Percentiles rank a stretch among this genome's conserved stretches.
These are phyloP conservation scores for Colletotrichum spinosum DNA, from an alignment of 2,329 filamentous ascomycete genomes.

Conservation along the genomic window DNA sequence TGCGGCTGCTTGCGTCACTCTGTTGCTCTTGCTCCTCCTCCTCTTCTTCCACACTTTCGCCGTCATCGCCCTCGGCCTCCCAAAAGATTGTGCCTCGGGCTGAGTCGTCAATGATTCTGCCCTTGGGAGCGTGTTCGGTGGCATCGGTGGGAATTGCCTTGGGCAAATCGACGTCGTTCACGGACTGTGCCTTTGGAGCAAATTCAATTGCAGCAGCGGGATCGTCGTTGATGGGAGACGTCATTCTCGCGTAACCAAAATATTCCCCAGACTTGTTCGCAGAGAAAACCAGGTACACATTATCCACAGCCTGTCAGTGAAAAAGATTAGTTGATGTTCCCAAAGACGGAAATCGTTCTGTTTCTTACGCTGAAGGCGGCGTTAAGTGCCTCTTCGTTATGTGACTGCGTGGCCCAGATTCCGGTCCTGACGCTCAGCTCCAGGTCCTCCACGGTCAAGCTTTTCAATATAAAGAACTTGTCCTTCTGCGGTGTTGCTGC, in stretches of 20 bases:
- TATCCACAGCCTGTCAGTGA: conserved; percentile 73
- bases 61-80: conserved; percentile 79
- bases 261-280: conserved; percentile 98
- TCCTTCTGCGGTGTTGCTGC: conserved; percentile 62
- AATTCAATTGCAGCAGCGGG: conserved; percentile 76
- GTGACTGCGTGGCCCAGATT: conserved; percentile 93
- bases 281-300: conserved; percentile 93
- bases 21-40: conserved; percentile 59
- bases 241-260: conserved; percentile 94
- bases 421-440: conserved; percentile 89
- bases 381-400: conserved; percentile 89
- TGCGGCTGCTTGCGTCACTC: conserved; percentile 40
- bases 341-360: too few species aligned
- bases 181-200: conserved; percentile 71
- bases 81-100: conserved; percentile 97
- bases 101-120: conserved; percentile 91
- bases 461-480: conserved; percentile 93
- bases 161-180: conserved; percentile 74
- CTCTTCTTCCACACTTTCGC: conserved; percentile 57
- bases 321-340: neutral
- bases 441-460: conserved; percentile 89
- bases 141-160: conserved; percentile 84
- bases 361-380: conserved; percentile 79
- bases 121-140: conserved; percentile 81
- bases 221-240: conserved; percentile 84